Evolutionary conservation across 176 grass and related monocot species (phyloP), one percentile per base, ranked within the genome.

Genomic region (Tillandsia leiboldiana): DNA sequence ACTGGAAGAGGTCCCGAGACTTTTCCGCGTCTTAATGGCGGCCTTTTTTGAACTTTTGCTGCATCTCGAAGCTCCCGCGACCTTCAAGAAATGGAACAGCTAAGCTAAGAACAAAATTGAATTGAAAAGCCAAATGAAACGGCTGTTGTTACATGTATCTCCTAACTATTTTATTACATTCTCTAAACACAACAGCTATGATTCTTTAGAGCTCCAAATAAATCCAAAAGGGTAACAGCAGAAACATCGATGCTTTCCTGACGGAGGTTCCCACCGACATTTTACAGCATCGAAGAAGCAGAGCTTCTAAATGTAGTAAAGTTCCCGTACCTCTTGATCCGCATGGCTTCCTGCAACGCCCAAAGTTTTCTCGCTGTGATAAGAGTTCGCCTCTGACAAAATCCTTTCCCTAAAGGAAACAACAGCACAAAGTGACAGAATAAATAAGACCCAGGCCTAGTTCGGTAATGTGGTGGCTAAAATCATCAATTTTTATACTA

Each of bases 1-100:
- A 97, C 89, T 2, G 78, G 68, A 77, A 97, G 89, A 18, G 84
- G 84, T 68, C 81, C 50, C 33, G 81, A 79, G 51, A 97, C 89
- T 75, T 72, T 82, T 69, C 94, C 94, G 47, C 82, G 69, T 14
- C 29, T 85, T 68, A 97, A 71, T 2, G 83, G 87, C 53, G 68
- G 49, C 62, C 84, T 83, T 76, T 90, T 92, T 69, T 65, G 90
- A 69, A 69, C 33, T 67, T 86, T 77, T 75, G 66, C 77, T 50
- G 67, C 75, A 70, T 54, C 33, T 72, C 80, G 83, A 2, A 56
- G 58, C 50, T 73, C 85, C 51, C 69, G 54, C 51, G 42, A 61
- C 68, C 92, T 90, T 78, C 74, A 15, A 77, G 27, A 63, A 14
- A 57, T 78, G 72, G 49, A 76, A 61, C 7, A 9, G 3, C 9